These are phyloP conservation scores for Kingdonia uniflora DNA, from an alignment of 164 flowering plant genomes.

Conservation along the genomic window DNA sequence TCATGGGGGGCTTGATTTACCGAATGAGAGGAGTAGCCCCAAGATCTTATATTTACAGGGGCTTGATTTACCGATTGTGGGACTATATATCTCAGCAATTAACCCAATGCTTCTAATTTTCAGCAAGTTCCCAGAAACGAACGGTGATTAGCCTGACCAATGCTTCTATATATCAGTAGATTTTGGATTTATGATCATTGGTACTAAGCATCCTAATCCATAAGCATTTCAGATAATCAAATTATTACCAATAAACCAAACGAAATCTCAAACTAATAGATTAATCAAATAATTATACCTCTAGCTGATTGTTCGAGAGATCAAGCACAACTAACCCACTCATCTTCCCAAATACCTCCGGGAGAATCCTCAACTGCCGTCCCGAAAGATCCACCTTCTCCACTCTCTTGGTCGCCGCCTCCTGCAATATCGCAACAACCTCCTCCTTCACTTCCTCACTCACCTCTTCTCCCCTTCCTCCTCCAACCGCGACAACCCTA, in stretches of 20 bases:
- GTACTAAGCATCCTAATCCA: no score
- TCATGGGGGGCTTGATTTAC: no score
- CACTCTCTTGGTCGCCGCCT: slow-evolving; percentile 28
- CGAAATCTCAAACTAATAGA: not conserved
- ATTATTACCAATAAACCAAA: not conserved
- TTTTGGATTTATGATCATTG: no score
- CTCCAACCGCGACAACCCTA: slow-evolving; percentile 14
- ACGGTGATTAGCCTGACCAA: no score
- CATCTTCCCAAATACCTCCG: slow-evolving; percentile 75
- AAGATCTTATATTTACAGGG: no score
- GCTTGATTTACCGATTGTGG: no score
- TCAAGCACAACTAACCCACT: slow-evolving; percentile 41
- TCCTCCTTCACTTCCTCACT: slow-evolving; percentile 59
- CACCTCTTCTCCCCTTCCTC: slow-evolving; percentile 6
- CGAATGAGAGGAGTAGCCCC: no score
- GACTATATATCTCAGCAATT: no score
- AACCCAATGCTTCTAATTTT: no score
- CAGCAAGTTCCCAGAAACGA: no score
- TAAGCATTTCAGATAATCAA: no score
- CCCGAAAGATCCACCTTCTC: slow-evolving; percentile 56
- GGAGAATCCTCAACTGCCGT: slow-evolving; percentile 43
- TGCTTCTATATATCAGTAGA: no score
- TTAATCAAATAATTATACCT: slow-evolving; percentile 29
- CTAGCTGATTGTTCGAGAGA: slow-evolving; percentile 58
- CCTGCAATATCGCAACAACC: slow-evolving; percentile 52